Conservation (phyloP, 2,329 filamentous ascomycete genomes). For the Gaeumannomyces tritici region DNA sequence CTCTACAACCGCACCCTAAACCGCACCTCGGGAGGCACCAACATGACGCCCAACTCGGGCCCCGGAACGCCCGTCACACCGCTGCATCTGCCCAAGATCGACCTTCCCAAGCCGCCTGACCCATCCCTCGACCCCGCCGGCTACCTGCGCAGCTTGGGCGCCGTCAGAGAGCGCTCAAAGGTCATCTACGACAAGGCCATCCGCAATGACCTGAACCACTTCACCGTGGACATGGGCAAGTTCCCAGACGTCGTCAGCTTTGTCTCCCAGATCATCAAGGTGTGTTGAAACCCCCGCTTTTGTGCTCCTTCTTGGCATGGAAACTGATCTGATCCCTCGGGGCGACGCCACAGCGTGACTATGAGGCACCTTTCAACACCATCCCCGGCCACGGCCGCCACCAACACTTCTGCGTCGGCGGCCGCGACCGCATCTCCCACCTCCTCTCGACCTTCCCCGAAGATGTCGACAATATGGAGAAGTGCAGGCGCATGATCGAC, state of each 20-base stretch:
- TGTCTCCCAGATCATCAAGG: conserved; percentile 92
- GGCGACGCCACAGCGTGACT: conserved; percentile 36
- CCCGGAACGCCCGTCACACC: conserved; percentile 38
- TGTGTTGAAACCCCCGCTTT: conserved; percentile 24
- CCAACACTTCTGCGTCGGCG: conserved; percentile 78
- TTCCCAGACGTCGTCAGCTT: conserved; percentile 77
- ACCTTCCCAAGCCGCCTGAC: conserved; percentile 78
- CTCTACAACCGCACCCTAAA: conserved; percentile 29
- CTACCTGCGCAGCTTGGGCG: conserved; percentile 81
- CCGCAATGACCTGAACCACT: conserved; percentile 70
- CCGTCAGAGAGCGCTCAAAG: conserved; percentile 71
- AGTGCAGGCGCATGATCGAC: conserved; percentile 66
- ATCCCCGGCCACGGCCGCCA: conserved; percentile 85
- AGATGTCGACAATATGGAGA: conserved; percentile 61
- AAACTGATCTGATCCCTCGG: background rate
- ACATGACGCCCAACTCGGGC: conserved; percentile 17
- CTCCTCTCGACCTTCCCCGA: conserved; percentile 61
- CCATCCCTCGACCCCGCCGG: conserved; percentile 79
- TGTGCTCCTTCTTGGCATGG: background rate
- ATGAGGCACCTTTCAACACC: conserved; percentile 40
- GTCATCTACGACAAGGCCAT: conserved; percentile 70
- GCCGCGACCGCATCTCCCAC: conserved; percentile 62
- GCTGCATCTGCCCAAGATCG: conserved; percentile 58
- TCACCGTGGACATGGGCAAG: conserved; percentile 79
- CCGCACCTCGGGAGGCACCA: conserved; percentile 41